phyloP scores from a whole-genome alignment of 208 protist species.

The Acanthamoeba culbertsoni region DNA sequence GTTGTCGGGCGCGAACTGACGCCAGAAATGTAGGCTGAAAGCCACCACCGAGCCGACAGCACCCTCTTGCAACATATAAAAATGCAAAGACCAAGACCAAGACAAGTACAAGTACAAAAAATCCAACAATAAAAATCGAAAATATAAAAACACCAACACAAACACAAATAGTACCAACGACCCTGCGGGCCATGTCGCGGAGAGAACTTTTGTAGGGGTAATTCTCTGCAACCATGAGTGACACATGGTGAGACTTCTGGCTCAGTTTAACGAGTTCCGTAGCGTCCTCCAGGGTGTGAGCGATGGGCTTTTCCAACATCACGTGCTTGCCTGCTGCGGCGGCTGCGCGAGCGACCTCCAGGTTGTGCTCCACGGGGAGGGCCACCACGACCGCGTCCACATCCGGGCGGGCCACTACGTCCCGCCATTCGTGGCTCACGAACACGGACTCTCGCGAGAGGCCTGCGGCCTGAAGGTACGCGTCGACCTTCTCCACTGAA shows the following conservation, averaged over 20 bases:
- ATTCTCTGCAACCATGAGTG: slow-evolving; percentile 26
- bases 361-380: neutral
- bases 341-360: neutral
- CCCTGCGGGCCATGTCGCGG: neutral
- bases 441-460: neutral
- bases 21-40: slow-evolving; percentile 1
- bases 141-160: neutral
- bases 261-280: neutral
- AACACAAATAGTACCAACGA: neutral
- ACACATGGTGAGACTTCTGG: neutral
- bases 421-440: neutral
- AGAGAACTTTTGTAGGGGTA: slow-evolving; percentile 11
- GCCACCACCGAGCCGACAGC: neutral
- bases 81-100: neutral
- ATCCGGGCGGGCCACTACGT: neutral
- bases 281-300: neutral
- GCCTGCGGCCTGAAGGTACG: neutral
- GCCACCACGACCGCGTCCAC: slow-evolving; percentile 1
- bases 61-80: neutral
- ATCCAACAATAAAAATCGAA: neutral
- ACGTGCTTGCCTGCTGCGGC: neutral
- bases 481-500: neutral
- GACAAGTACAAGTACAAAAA: neutral
- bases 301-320: slow-evolving; percentile 16
- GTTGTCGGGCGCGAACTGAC: neutral